These are phyloP conservation scores for Gossypium thurberi DNA, from an alignment of 345 rosid genomes.

Conservation along the genomic window DNA sequence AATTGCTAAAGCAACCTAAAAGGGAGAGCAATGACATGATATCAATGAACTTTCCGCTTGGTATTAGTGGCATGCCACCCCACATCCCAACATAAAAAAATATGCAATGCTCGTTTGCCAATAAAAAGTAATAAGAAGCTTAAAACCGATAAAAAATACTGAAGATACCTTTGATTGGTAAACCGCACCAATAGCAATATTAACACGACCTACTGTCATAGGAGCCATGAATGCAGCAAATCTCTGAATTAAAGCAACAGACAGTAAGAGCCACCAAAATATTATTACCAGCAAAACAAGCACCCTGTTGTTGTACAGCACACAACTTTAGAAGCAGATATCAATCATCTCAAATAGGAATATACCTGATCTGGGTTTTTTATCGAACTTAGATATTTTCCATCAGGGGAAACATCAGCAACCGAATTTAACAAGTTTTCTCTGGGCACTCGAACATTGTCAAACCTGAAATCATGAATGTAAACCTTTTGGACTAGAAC, in stretches of 20 bases:
- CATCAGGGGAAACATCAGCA: constrained; percentile 85
- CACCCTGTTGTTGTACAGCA: neutral
- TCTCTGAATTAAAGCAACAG: neutral
- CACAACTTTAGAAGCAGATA: neutral
- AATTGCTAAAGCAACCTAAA: constrained; percentile 66
- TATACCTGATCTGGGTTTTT: constrained; percentile 52
- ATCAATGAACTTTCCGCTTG: neutral
- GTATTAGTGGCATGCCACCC: neutral
- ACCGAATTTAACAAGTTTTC: constrained; percentile 86
- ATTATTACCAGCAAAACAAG: neutral
- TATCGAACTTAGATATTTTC: constrained; percentile 69
- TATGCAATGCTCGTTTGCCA: neutral
- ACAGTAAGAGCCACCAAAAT: neutral
- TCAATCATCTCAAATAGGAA: neutral
- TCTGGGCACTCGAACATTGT: constrained; percentile 76
- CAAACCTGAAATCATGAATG: constrained; percentile 51
- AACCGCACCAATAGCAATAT: neutral
- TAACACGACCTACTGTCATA: neutral
- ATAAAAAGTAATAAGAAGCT: neutral
- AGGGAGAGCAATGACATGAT: constrained; percentile 1
- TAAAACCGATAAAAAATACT: too few species aligned
- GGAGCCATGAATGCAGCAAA: neutral
- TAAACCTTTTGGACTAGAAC: constrained; percentile 2
- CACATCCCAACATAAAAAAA: too few species aligned
- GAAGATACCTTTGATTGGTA: neutral